Conservation (phyloP, 2,329 filamentous ascomycete species). For the Lojkania enalia region DNA sequence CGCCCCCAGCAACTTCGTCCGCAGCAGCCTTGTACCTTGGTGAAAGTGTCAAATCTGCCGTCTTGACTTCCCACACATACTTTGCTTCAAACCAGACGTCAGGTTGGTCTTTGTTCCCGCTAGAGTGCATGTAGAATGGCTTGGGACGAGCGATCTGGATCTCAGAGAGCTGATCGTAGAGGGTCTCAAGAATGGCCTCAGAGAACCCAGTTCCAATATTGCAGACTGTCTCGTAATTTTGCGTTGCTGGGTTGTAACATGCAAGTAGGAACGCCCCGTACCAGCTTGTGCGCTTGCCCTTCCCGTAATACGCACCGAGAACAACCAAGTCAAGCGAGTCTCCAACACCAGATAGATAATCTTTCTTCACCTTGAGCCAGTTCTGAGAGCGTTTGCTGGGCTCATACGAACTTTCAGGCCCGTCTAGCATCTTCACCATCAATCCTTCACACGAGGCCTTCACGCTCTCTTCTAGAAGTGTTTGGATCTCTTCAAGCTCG, state of each 20-base stretch:
- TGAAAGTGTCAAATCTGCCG: conserved; percentile 89
- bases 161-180: conserved; percentile 74
- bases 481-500: conserved; percentile 91
- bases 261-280: conserved; percentile 96
- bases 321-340: conserved; percentile 97
- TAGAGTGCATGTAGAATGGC: conserved; percentile 88
- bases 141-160: conserved; percentile 88
- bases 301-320: conserved; percentile 89
- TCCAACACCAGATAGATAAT: conserved; percentile 90
- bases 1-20: conserved; percentile 72
- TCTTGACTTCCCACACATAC: conserved; percentile 97
- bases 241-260: conserved; percentile 80
- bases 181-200: conserved; percentile 86
- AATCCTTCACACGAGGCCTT: conserved; percentile 95
- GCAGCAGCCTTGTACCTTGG: conserved; percentile 91
- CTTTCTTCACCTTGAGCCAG: conserved; percentile 99
- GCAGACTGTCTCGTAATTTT: conserved; percentile 93
- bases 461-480: conserved; percentile 88
- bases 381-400: conserved; percentile 95
- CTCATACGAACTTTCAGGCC: conserved; percentile 89
- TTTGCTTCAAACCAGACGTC: conserved; percentile 98
- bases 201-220: conserved; percentile 98
- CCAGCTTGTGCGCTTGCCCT: conserved; percentile 91
- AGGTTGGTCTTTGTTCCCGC: conserved; percentile 86
- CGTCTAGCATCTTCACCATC: conserved; percentile 99